Conservation (phyloP, 1,139 yeast genomes). For the Candida pseudoviswanathii region DNA sequence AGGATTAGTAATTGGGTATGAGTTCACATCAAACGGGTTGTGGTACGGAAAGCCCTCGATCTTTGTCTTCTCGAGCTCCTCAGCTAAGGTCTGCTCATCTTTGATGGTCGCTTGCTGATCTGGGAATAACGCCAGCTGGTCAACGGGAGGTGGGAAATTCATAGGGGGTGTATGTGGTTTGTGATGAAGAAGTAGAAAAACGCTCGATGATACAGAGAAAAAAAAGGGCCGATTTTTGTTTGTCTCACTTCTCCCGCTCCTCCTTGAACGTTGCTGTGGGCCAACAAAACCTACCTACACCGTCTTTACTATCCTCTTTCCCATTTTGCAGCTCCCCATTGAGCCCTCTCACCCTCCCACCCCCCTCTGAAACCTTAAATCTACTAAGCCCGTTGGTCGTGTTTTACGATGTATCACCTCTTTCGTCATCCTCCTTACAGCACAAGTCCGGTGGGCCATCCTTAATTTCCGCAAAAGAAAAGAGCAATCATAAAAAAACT, state of each 20-base stretch:
- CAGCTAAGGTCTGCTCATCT: background rate
- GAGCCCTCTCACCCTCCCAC: too few relatives aligned
- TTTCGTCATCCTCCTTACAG: conserved; percentile 1
- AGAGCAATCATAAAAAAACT: too few relatives aligned
- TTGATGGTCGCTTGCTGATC: background rate
- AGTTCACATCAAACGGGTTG: conserved; percentile 43
- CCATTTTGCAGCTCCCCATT: too few relatives aligned
- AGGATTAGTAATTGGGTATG: conserved; percentile 66
- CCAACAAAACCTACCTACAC: too few relatives aligned
- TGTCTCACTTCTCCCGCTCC: too few relatives aligned
- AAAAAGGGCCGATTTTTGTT: background rate
- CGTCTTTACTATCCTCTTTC: too few relatives aligned
- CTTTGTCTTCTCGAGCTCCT: conserved; percentile 2
- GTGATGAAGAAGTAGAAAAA: too few relatives aligned
- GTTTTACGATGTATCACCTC: background rate
- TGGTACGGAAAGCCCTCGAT: conserved; percentile 19
- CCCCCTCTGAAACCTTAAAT: too few relatives aligned
- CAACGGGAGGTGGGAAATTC: conserved; percentile 1
- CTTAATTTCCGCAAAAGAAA: too few relatives aligned
- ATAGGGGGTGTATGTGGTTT: background rate
- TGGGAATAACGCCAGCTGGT: conserved; percentile 1
- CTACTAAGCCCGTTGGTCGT: too few relatives aligned
- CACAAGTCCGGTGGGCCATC: too few relatives aligned
- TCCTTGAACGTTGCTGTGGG: too few relatives aligned
- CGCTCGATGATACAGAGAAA: background rate